Conservation (phyloP, 208 protist genomes). For the Acanthamoeba lenticulata region DNA sequence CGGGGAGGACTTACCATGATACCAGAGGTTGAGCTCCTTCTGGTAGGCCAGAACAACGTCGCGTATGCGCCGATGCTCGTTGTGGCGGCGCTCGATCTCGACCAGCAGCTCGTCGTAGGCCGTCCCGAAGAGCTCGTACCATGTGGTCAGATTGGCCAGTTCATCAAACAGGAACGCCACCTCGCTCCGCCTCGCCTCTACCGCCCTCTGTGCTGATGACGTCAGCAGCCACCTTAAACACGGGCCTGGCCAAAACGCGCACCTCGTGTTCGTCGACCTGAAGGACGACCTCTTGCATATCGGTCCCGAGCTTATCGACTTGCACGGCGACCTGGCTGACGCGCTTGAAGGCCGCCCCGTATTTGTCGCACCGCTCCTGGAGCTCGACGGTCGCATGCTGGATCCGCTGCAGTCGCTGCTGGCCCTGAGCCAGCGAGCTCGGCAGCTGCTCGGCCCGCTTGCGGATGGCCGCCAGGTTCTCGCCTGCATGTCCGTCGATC, state of each 20-base stretch:
- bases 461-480: not conserved
- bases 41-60: constrained; percentile 19
- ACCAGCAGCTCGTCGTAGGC: constrained; percentile 40
- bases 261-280: constrained; percentile 40
- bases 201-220: not conserved
- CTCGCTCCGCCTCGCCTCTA: not conserved
- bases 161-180: constrained; percentile 14
- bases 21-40: constrained; percentile 51
- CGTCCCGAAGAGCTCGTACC: constrained; percentile 53
- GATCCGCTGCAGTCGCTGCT: not conserved
- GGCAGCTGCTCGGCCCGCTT: constrained; percentile 56
- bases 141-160: constrained; percentile 45
- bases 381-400: not conserved
- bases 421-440: not conserved
- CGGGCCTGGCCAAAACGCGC: not conserved
- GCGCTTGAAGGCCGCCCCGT: not conserved
- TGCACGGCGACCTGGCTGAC: not conserved
- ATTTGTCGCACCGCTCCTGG: not conserved
- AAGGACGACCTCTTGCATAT: not conserved
- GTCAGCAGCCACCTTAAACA: not conserved
- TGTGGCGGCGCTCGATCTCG: constrained; percentile 36
- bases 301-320: not conserved
- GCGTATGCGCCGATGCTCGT: not conserved
- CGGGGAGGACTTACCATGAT: constrained; percentile 5
- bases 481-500: too few species aligned